Evolutionary conservation across 768 basidiomycete genomes (phyloP).

Genomic region (Pleurotus ostreatus): DNA sequence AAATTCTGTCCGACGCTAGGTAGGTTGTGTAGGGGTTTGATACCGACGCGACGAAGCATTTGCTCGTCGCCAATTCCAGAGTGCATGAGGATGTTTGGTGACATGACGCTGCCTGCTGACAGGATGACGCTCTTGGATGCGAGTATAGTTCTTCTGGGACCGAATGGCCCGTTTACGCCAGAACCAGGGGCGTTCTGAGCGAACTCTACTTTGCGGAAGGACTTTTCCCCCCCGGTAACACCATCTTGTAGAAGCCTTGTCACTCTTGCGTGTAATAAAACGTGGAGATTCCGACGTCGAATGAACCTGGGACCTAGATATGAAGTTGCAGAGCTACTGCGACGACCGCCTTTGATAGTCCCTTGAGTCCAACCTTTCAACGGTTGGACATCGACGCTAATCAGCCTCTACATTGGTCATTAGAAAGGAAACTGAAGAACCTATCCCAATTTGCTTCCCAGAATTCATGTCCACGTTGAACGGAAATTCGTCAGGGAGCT

Average conservation of each 20-base stretch:
- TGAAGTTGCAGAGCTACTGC: slow-evolving; percentile 20
- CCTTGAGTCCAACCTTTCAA: slow-evolving; percentile 16
- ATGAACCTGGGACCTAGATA: slow-evolving; percentile 20
- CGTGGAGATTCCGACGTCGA: slow-evolving; percentile 19
- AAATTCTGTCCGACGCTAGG: slow-evolving; percentile 25
- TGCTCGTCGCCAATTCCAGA: slow-evolving; percentile 22
- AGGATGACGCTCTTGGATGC: slow-evolving; percentile 22
- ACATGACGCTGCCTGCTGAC: slow-evolving; percentile 24
- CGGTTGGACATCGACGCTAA: not conserved
- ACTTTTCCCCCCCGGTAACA: not conserved
- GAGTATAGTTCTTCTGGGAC: not conserved
- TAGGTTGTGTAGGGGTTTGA: slow-evolving; percentile 13
- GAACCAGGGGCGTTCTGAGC: slow-evolving; percentile 5
- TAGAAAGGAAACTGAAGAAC: slow-evolving; percentile 12
- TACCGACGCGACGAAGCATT: slow-evolving; percentile 9
- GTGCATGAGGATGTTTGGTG: slow-evolving; percentile 19
- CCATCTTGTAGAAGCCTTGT: slow-evolving; percentile 9
- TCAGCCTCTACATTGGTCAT: not conserved
- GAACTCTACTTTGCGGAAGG: slow-evolving; percentile 18
- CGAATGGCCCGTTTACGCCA: not conserved
- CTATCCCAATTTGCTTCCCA: slow-evolving; percentile 26
- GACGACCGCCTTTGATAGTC: slow-evolving; percentile 14
- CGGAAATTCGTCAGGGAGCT: slow-evolving; percentile 19
- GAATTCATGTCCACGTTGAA: slow-evolving; percentile 25
- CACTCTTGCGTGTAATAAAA: slow-evolving; percentile 18